These are phyloP conservation scores for Diaporthe ilicicola DNA, from an alignment of 2,329 filamentous ascomycete species.

Conservation along the genomic window DNA sequence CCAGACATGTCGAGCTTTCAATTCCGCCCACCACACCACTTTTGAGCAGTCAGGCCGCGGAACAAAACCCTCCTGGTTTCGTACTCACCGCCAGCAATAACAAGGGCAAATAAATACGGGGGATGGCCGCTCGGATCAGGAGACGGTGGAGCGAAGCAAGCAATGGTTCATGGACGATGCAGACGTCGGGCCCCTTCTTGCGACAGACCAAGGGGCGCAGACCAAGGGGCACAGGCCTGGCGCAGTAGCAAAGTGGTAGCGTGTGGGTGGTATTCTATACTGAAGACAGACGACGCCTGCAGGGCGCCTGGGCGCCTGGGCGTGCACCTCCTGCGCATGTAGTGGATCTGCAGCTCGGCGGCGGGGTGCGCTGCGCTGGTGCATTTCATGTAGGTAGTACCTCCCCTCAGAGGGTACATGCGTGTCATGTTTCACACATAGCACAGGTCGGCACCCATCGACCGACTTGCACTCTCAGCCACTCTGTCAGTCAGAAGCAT, in stretches of 20 bases:
- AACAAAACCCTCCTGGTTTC: neutral
- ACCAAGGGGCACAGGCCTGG: neutral
- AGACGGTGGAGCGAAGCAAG: neutral
- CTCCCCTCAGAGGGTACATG: slow-evolving; percentile 27
- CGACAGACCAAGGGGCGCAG: neutral
- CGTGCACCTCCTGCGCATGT: neutral
- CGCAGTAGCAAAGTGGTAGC: neutral
- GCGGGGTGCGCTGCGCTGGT: neutral
- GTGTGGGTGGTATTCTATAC: neutral
- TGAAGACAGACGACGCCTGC: neutral
- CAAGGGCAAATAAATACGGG: too few species aligned
- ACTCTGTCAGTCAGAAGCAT: slow-evolving; percentile 8
- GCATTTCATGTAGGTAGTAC: slow-evolving; percentile 18
- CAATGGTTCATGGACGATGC: neutral
- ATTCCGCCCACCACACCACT: neutral
- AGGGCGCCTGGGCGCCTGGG: too few species aligned
- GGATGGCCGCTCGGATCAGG: neutral
- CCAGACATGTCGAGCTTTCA: neutral
- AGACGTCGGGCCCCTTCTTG: neutral
- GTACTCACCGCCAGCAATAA: neutral
- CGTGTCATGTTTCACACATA: neutral
- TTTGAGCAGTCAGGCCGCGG: too few species aligned
- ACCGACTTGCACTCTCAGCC: neutral
- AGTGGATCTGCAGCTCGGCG: slow-evolving; percentile 4
- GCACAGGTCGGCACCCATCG: neutral